Conservation (phyloP, 2,329 filamentous ascomycete genomes). For the Phyllosticta capitalensis region DNA sequence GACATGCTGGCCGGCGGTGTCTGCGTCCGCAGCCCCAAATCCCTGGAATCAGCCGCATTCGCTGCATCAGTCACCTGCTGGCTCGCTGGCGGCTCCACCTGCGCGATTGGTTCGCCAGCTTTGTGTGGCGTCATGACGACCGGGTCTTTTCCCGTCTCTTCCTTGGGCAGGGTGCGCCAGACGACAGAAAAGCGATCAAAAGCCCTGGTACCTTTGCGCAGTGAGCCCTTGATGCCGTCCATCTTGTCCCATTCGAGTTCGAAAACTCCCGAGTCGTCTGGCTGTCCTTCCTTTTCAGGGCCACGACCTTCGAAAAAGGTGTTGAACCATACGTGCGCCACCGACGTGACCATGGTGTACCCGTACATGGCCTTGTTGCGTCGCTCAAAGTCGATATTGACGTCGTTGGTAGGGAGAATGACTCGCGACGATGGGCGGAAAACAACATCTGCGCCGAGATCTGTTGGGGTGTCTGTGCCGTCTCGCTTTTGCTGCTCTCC, state of each 20-base stretch:
- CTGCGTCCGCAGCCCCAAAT: conserved; percentile 58
- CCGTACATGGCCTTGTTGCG: conserved; percentile 68
- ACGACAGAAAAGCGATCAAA: conserved; percentile 78
- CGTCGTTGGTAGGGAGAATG: conserved; percentile 67
- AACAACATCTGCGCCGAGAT: conserved; percentile 55
- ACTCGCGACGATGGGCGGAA: conserved; percentile 63
- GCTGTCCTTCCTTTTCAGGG: conserved; percentile 55
- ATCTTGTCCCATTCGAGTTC: conserved; percentile 67
- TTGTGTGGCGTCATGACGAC: conserved; percentile 55
- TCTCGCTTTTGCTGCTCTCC: not conserved
- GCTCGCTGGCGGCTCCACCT: conserved; percentile 50
- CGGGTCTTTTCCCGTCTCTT: conserved; percentile 20
- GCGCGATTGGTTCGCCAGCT: conserved; percentile 57
- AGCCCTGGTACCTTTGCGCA: conserved; percentile 68
- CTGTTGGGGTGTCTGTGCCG: not conserved
- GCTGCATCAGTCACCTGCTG: not conserved
- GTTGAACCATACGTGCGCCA: conserved; percentile 97
- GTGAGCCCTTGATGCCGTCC: conserved; percentile 90
- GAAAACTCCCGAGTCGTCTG: conserved; percentile 62
- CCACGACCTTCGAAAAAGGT: conserved; percentile 80
- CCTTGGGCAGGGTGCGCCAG: conserved; percentile 51
- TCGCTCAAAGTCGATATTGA: conserved; percentile 84
- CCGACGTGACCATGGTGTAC: conserved; percentile 81
- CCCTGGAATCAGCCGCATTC: conserved; percentile 38
- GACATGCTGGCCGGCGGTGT: conserved; percentile 44